phyloP scores from a whole-genome alignment of 306 rosid species.

The Neltuma alba region DNA sequence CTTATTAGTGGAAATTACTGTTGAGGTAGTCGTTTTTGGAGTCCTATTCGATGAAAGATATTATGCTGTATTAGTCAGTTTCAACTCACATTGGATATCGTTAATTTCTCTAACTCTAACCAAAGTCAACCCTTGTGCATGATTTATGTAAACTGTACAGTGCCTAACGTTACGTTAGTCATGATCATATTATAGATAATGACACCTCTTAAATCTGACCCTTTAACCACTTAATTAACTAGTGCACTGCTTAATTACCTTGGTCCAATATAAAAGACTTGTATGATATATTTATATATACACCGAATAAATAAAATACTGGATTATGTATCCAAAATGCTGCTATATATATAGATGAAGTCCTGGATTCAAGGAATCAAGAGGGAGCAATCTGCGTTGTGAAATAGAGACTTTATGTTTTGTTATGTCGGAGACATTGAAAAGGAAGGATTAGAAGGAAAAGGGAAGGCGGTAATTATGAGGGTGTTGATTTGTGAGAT shows the following conservation, averaged over 20 bases:
- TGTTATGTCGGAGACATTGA: not conserved
- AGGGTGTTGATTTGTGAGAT: constrained; percentile 7
- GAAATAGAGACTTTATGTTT: not conserved
- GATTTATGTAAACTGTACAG: not conserved
- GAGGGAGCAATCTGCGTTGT: not conserved
- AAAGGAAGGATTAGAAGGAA: not conserved
- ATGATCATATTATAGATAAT: not conserved
- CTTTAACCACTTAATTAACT: not conserved
- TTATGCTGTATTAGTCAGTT: not conserved
- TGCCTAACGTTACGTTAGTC: not conserved
- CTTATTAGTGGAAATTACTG: not conserved
- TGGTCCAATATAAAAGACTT: too few species aligned
- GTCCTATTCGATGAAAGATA: not conserved
- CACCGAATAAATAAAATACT: too few species aligned
- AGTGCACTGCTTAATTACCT: too few species aligned
- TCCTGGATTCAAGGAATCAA: not conserved
- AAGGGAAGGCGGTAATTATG: not conserved
- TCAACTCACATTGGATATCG: not conserved
- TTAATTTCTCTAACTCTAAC: not conserved
- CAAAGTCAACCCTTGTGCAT: not conserved
- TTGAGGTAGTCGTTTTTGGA: constrained; percentile 3
- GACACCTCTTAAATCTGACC: not conserved
- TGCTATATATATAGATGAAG: not conserved
- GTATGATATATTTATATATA: too few species aligned
- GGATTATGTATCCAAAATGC: too few species aligned